Evolutionary conservation across 2,329 filamentous ascomycete species (phyloP).

Genomic region (Trichoderma sp.): DNA sequence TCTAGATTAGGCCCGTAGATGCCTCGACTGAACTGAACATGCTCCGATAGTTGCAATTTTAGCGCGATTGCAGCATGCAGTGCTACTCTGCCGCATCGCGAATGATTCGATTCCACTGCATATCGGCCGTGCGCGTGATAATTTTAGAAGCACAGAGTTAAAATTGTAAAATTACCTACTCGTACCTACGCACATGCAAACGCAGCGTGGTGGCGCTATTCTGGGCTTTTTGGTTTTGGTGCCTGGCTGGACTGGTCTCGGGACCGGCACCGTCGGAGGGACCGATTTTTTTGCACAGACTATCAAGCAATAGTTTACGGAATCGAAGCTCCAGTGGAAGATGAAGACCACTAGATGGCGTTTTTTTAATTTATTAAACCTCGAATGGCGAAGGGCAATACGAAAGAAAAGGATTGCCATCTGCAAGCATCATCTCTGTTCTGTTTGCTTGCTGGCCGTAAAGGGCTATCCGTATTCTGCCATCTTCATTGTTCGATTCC

Average conservation of each 20-base stretch:
- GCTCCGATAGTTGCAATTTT: neutral
- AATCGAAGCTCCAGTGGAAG: neutral
- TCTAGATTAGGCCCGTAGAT: neutral
- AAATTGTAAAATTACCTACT: neutral
- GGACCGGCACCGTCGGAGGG: constrained; percentile 6
- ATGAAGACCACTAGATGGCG: neutral
- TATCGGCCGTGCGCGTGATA: constrained; percentile 9
- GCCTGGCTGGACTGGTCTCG: constrained; percentile 2
- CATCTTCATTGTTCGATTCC: neutral
- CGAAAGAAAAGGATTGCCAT: neutral
- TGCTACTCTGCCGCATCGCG: neutral
- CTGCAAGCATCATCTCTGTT: neutral
- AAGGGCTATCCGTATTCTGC: neutral
- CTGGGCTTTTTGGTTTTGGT: neutral
- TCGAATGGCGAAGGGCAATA: neutral
- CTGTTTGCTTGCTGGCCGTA: neutral
- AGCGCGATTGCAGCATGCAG: neutral
- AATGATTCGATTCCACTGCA: neutral
- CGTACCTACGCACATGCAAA: neutral
- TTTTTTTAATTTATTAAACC: neutral
- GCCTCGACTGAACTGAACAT: neutral
- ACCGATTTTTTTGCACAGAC: neutral
- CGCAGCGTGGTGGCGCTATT: neutral
- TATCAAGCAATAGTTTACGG: constrained; percentile 7
- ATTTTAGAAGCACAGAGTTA: constrained; percentile 11